Base-by-base conservation (phyloP, 768 basidiomycete species). In the Tulasnella sp. region DNA sequence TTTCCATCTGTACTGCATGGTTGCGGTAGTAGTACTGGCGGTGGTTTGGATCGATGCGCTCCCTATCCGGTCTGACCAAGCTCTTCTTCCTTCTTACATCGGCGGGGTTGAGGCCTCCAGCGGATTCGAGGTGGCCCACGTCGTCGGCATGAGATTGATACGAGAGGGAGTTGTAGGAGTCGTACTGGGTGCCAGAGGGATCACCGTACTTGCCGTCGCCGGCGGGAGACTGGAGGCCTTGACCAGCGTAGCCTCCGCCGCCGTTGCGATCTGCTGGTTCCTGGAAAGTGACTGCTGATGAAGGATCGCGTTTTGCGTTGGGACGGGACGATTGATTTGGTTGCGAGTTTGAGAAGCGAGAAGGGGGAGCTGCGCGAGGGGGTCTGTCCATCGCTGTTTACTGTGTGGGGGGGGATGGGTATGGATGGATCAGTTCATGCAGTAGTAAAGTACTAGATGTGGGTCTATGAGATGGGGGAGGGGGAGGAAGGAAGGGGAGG, bases 11-110 rank as follows among this genome's bases (percentile, higher is more conserved):
- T 32, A 92, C 92, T 26, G 94, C 94, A 84, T 93, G 95, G 78
- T 88, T 90, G 75, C 94, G 90, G 85, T 99, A 99, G 85, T 98
- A 93, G 91, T 92, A 99, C 82, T 96, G 91, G 73, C 95, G 89
- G 86, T 98, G 95, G 57, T 91, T 90, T 13, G 96, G 95, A 82
- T 98, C 96, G 81, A 98, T 94, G 87, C 96, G 95, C 86, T 98
- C 96, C 78, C 97, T 87, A 84, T 99, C 97, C 5, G 97, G 97
- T 77, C 88, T 87, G 75, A 98, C 93, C 23, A 99, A 88, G 83
- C 92, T 93, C 88, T 96, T 96, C 88, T 98, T 98, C 83, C 98
- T 86, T 78, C 87, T 80, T n/a, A 80, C 69, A 48, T 79, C 61
- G 20, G 79, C 74, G 69, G 69, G 69, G 69, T 70, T 70, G 69